Percentiles rank a stretch among this genome's conserved stretches.
Evolutionary conservation across 179 eudicot species (phyloP).

Genomic region (Nepenthes alata): DNA sequence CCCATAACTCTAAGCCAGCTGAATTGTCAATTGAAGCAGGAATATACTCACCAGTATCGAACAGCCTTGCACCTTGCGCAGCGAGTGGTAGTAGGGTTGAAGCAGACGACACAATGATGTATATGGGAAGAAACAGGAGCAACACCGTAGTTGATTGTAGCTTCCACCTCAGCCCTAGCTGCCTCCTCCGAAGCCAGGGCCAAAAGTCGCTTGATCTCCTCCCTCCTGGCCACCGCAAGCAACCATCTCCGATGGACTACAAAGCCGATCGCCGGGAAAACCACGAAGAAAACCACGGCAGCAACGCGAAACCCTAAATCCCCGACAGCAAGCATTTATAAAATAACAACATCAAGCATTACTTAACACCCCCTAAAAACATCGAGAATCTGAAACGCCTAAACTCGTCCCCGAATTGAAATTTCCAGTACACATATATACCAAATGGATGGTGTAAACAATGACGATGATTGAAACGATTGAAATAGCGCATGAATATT

Average conservation of each 20-base stretch:
- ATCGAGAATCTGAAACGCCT: no score
- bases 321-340: slow-evolving; percentile 18
- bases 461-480: no score
- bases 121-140: background rate
- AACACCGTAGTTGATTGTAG: slow-evolving; percentile 1
- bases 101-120: slow-evolving; percentile 33
- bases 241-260: slow-evolving; percentile 68
- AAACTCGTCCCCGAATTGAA: slow-evolving; percentile 32
- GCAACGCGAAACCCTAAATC: slow-evolving; percentile 54
- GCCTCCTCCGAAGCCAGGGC: slow-evolving; percentile 61
- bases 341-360: background rate
- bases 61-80: slow-evolving; percentile 62
- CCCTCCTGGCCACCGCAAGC: slow-evolving; percentile 29
- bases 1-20: slow-evolving; percentile 3
- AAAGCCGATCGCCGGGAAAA: slow-evolving; percentile 28
- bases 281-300: slow-evolving; percentile 20
- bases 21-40: background rate
- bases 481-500: no score
- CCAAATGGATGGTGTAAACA: no score
- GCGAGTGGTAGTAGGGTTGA: slow-evolving; percentile 24
- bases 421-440: no score
- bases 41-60: slow-evolving; percentile 56
- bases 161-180: slow-evolving; percentile 59
- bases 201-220: slow-evolving; percentile 60
- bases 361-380: no score